These are phyloP conservation scores for Apiospora marii DNA, from an alignment of 2,329 filamentous ascomycete species.

Conservation along the genomic window DNA sequence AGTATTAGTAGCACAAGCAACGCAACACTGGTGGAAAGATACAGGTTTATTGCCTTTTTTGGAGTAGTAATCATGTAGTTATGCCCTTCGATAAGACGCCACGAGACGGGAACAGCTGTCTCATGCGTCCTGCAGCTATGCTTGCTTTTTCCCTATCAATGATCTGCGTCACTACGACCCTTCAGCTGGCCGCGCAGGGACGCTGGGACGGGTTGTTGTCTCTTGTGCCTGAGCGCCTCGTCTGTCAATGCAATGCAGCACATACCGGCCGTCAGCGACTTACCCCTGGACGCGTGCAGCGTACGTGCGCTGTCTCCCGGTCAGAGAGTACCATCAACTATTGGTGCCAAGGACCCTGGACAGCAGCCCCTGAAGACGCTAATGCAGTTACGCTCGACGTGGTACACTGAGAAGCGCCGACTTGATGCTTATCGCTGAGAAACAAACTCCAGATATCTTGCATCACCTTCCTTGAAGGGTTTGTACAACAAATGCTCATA, in stretches of 20 bases:
- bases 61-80: not conserved
- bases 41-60: not conserved
- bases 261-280: not conserved
- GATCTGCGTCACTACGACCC: not conserved
- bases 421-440: conserved; percentile 1
- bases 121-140: conserved; percentile 16
- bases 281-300: conserved; percentile 3
- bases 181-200: conserved; percentile 7
- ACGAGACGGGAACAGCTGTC: conserved; percentile 17
- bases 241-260: conserved; percentile 11
- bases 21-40: not conserved
- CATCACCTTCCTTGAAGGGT: not conserved
- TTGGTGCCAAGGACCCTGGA: not conserved
- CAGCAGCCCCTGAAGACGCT: not conserved
- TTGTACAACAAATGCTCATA: conserved; percentile 41
- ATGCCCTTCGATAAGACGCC: conserved; percentile 11
- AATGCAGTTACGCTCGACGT: conserved; percentile 6
- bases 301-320: conserved; percentile 5
- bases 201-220: conserved; percentile 4
- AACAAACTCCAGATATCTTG: not conserved
- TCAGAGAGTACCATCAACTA: not conserved
- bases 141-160: not conserved
- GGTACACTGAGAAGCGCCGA: conserved; percentile 2
- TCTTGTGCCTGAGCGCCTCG: conserved; percentile 14
- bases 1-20: not conserved